Conservation (phyloP, 1,284 basidiomycete genomes). For the Trichosporon ovoides region DNA sequence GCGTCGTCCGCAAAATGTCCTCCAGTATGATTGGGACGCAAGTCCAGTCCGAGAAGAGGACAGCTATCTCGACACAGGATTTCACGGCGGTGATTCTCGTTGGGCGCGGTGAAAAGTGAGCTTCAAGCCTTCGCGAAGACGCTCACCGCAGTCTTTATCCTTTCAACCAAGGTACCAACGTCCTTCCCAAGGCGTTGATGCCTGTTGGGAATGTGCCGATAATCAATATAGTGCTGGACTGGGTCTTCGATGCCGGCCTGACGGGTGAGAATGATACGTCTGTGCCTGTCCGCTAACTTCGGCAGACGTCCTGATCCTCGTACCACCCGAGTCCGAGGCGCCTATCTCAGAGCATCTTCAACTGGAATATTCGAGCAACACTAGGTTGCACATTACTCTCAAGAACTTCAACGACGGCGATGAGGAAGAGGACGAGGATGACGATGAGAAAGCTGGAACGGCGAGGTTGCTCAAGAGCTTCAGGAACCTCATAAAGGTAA, state of each 20-base stretch:
- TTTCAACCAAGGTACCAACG: conserved; percentile 44
- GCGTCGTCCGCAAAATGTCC: background rate
- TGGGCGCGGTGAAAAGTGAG: conserved; percentile 80
- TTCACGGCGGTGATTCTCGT: conserved; percentile 79
- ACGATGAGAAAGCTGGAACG: conserved; percentile 36
- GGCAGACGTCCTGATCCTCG: conserved; percentile 76
- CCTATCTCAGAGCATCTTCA: conserved; percentile 70
- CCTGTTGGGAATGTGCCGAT: conserved; percentile 83
- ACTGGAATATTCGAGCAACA: conserved; percentile 38
- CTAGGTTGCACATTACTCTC: conserved; percentile 28
- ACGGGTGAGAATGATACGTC: conserved; percentile 56
- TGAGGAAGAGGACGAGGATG: conserved; percentile 33
- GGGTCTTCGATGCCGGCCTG: conserved; percentile 81
- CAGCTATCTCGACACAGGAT: conserved; percentile 51
- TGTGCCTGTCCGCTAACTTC: background rate
- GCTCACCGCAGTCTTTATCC: conserved; percentile 40
- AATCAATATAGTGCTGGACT: conserved; percentile 74
- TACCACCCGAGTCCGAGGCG: conserved; percentile 66
- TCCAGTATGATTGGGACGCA: conserved; percentile 1
- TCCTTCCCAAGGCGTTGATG: conserved; percentile 65
- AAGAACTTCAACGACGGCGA: conserved; percentile 39
- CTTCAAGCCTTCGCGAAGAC: conserved; percentile 7
- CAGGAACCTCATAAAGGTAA: conserved; percentile 41
- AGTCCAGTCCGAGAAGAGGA: conserved; percentile 3
- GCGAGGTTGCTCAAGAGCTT: conserved; percentile 45